Conservation (phyloP, 306 rosid species). For the Gillenia trifoliata region DNA sequence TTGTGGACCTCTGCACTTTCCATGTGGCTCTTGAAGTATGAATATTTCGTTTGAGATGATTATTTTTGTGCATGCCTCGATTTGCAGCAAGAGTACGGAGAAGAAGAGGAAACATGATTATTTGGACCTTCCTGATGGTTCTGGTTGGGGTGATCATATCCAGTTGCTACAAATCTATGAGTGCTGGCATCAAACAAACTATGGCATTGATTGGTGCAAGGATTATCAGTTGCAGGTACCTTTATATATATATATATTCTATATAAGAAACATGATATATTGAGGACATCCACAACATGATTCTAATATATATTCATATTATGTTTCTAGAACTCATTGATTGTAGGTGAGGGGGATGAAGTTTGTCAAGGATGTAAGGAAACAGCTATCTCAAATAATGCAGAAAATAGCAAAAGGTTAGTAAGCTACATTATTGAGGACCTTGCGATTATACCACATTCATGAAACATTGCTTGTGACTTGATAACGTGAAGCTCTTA, state of each 20-base stretch:
- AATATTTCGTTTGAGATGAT: not conserved
- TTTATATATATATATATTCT: conserved; percentile 2
- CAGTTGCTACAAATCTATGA: conserved; percentile 85
- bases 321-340: conserved; percentile 20
- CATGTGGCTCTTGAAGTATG: not conserved
- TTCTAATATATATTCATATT: conserved; percentile 6
- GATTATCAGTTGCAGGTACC: conserved; percentile 75
- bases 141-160: conserved; percentile 93
- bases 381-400: conserved; percentile 83
- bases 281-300: not conserved
- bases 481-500: not conserved
- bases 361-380: conserved; percentile 87
- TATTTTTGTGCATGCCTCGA: conserved; percentile 14
- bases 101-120: conserved; percentile 70
- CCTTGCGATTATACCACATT: conserved; percentile 11
- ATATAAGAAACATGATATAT: conserved; percentile 1
- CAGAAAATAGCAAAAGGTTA: conserved; percentile 79
- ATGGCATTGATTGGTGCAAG: conserved; percentile 83
- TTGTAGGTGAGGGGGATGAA: conserved; percentile 90
- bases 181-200: conserved; percentile 60
- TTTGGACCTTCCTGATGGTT: conserved; percentile 81
- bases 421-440: conserved; percentile 28
- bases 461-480: not conserved
- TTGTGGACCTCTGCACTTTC: not conserved
- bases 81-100: conserved; percentile 57